These are phyloP conservation scores for Kuraishia borneana DNA, from an alignment of 805 yeast species.

Conservation along the genomic window DNA sequence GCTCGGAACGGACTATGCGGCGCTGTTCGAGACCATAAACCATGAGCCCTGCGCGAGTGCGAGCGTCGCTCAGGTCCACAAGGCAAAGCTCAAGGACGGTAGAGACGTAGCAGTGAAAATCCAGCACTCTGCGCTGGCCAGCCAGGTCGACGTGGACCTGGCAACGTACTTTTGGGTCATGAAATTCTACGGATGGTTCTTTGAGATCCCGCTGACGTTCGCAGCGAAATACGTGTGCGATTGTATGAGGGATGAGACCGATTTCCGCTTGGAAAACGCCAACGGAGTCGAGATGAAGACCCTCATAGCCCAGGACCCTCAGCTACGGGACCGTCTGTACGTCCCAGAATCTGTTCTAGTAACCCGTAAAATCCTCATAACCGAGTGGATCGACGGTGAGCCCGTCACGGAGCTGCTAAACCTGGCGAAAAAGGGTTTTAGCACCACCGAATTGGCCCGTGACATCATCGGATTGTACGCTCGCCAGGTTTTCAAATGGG, in stretches of 20 bases:
- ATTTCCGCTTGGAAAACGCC: conserved; percentile 43
- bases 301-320: conserved; percentile 29
- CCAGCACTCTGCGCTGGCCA: conserved; percentile 50
- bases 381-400: conserved; percentile 74
- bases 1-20: conserved; percentile 29
- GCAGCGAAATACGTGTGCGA: conserved; percentile 46
- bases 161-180: conserved; percentile 42
- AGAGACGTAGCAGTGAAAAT: conserved; percentile 53
- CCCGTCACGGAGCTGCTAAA: conserved; percentile 35
- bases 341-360: conserved; percentile 45
- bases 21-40: too few species aligned
- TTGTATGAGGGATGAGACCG: conserved; percentile 48
- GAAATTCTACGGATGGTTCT: conserved; percentile 41
- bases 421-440: conserved; percentile 26
- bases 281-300: conserved; percentile 34
- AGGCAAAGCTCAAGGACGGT: conserved; percentile 33
- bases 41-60: conserved; percentile 75
- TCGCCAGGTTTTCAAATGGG: conserved; percentile 54
- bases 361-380: conserved; percentile 40
- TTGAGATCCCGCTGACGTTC: conserved; percentile 52
- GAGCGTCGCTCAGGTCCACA: conserved; percentile 62
- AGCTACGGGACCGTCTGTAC: conserved; percentile 30
- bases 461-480: conserved; percentile 41
- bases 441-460: conserved; percentile 30
- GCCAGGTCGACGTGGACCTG: conserved; percentile 53